A percentile compares a stretch with the other conserved stretches of the same genome.
Evolutionary conservation across 2,329 filamentous ascomycete species (phyloP).

Genomic region (Tolypocladium guangdongense): DNA sequence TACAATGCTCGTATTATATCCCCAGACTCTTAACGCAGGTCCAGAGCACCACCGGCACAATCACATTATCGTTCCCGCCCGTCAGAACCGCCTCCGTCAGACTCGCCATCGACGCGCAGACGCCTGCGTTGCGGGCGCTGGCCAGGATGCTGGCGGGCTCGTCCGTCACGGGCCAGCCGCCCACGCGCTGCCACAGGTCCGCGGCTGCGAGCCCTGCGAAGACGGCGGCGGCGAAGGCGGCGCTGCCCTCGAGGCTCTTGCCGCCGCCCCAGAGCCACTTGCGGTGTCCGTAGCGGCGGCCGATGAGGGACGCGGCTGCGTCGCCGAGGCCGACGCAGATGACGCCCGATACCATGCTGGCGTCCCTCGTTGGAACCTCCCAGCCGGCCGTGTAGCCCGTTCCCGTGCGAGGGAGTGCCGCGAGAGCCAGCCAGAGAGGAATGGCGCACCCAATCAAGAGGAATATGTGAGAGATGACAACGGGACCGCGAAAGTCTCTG

Average conservation of each 20-base stretch:
- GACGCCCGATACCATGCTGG: conserved; percentile 85
- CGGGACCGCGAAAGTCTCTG: conserved; percentile 80
- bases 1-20: conserved; percentile 26
- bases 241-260: conserved; percentile 81
- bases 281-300: conserved; percentile 69
- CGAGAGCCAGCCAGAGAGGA: conserved; percentile 81
- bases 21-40: conserved; percentile 72
- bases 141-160: conserved; percentile 25
- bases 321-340: conserved; percentile 94
- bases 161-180: conserved; percentile 55
- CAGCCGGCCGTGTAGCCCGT: conserved; percentile 53
- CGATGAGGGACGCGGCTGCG: conserved; percentile 82
- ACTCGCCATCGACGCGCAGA: conserved; percentile 73
- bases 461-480: conserved; percentile 94
- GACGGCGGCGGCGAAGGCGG: conserved; percentile 75
- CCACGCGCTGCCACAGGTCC: conserved; percentile 63
- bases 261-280: conserved; percentile 98
- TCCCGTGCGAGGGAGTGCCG: conserved; percentile 50
- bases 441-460: conserved; percentile 90
- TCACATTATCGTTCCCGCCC: conserved; percentile 95
- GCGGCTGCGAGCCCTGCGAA: conserved; percentile 60
- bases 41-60: conserved; percentile 91
- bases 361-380: conserved; percentile 63
- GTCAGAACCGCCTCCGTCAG: conserved; percentile 92
- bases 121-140: conserved; percentile 51